Base-by-base conservation (phyloP, 768 basidiomycete species). In the Lentinula aciculospora region DNA sequence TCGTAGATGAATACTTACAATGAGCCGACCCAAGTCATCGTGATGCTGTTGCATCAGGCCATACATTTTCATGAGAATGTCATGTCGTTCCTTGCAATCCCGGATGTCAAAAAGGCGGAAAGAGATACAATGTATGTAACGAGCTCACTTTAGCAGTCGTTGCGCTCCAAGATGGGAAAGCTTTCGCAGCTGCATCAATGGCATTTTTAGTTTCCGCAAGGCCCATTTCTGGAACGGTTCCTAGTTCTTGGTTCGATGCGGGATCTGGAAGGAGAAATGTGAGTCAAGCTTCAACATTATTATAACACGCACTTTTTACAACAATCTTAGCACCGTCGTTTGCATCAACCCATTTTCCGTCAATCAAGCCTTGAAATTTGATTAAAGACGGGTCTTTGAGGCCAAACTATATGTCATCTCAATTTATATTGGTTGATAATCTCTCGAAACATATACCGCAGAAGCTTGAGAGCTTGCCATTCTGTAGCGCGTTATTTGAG, bases 211-310 rank as follows among this genome's bases (percentile, higher is more conserved):
- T 90, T 71, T 98, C 94, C 27, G 78, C 78, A 44, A 91, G 67
- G 9, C 88, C 89, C 88, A 97, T 91, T 67, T 98, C 96, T 3
- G 94, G 92, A 27, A 95, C 79, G 0, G 82, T 85, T 13, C 94
- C 96, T 45, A 98, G 81, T 58, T 83, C 82, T 62, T 94, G 83
- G 40, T 81, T 81, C 3, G 88, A 96, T 5, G 94, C 92, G 29
- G 96, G 96, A 75, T 98, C 95, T 96, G 58, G 12, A 19, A 10
- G 1, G 47, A 27, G 23, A 1, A 23, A 25, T 21, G 9, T 1
- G 12, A 0, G 42, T 7, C n/a, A 34, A 34, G 15, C 6, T 25
- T 21, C 46, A n/a, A 49, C 7, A 23, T 29, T 23, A 23, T 10
- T 8, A 19, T 44, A 37, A 54, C 9, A 75, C 88, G 59, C 67